These are phyloP conservation scores for Quercus variabilis DNA, from an alignment of 306 rosid genomes.

Conservation along the genomic window DNA sequence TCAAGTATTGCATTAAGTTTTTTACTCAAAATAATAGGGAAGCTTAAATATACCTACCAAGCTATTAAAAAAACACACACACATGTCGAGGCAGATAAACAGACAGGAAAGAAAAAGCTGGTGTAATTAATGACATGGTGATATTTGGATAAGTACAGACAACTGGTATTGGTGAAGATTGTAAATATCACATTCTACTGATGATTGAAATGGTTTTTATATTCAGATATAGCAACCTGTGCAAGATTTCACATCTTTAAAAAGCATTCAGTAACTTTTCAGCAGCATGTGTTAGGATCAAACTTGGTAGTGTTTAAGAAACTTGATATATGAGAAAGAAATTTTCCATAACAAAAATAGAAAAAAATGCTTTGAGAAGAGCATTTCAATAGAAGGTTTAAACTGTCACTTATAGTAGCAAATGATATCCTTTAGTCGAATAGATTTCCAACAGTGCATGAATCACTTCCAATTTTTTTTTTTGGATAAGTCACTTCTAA, in stretches of 20 bases:
- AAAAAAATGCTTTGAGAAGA: neutral
- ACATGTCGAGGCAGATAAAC: neutral
- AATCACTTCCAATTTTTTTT: neutral
- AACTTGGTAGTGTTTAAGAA: neutral
- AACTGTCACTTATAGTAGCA: neutral
- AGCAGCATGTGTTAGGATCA: neutral
- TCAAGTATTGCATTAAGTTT: slow-evolving; percentile 10
- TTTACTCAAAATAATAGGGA: neutral
- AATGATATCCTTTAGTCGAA: neutral
- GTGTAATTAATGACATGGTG: neutral
- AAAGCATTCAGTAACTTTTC: neutral
- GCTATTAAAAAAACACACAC: neutral
- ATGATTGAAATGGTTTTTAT: neutral
- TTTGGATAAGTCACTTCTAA: neutral
- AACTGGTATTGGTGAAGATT: neutral
- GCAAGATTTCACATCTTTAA: neutral
- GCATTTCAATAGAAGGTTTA: neutral
- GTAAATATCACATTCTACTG: neutral
- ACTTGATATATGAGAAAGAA: neutral
- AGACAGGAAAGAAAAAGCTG: neutral
- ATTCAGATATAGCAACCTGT: neutral
- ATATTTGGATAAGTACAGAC: neutral
- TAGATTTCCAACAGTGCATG: neutral
- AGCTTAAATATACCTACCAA: neutral
- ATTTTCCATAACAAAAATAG: neutral